These are phyloP conservation scores for Chlorophyllum brunneum DNA, from an alignment of 768 basidiomycete genomes.

Conservation along the genomic window DNA sequence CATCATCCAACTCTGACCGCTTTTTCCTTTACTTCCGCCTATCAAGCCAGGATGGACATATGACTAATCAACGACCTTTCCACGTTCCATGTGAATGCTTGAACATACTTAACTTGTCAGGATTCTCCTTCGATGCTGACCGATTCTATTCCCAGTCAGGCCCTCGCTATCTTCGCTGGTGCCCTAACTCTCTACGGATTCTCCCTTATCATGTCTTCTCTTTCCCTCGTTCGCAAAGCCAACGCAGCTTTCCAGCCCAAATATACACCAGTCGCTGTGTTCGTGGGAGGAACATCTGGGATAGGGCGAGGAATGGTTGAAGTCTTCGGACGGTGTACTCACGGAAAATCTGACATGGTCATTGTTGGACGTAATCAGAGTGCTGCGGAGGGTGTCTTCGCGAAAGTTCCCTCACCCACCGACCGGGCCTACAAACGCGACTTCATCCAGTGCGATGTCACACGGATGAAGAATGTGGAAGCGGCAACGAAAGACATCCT, in stretches of 20 bases:
- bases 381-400: constrained; percentile 36
- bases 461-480: constrained; percentile 41
- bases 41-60: no score
- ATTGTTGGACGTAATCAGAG: constrained; percentile 39
- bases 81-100: no score
- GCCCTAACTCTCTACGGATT: not conserved
- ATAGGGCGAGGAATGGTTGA: constrained; percentile 39
- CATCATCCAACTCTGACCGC: no score
- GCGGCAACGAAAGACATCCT: constrained; percentile 28
- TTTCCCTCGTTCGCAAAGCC: constrained; percentile 20
- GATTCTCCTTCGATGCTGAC: no score
- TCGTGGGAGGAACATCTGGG: constrained; percentile 34
- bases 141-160: no score
- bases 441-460: constrained; percentile 44
- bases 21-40: no score
- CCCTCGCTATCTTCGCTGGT: no score
- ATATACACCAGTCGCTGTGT: constrained; percentile 24
- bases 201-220: constrained; percentile 18
- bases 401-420: constrained; percentile 28
- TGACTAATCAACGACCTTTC: no score
- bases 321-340: constrained; percentile 34
- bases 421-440: constrained; percentile 25
- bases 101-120: no score
- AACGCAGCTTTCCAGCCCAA: constrained; percentile 22
- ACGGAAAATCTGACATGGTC: constrained; percentile 42